phyloP scores from a whole-genome alignment of 2,329 filamentous ascomycete genomes.

The Sclerotinia subarctica region DNA sequence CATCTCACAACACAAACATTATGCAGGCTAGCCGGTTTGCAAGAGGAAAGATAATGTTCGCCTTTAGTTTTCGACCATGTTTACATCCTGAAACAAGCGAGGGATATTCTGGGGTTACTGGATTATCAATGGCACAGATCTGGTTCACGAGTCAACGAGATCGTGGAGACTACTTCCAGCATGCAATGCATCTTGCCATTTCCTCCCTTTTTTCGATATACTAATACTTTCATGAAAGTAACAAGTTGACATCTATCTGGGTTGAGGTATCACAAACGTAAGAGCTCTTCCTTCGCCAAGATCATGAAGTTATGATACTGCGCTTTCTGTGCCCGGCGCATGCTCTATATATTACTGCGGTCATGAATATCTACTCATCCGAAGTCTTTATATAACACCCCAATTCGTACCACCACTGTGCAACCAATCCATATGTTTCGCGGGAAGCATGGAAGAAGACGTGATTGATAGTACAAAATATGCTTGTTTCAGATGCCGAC shows the following conservation, averaged over 20 bases:
- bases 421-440: background rate
- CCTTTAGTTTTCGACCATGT: conserved; percentile 9
- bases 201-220: background rate
- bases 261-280: background rate
- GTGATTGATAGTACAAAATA: background rate
- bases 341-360: background rate
- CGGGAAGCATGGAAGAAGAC: conserved; percentile 7
- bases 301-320: background rate
- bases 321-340: no score
- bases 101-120: background rate
- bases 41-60: background rate
- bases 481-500: conserved; percentile 20
- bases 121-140: background rate
- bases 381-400: background rate
- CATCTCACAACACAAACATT: background rate
- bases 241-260: background rate
- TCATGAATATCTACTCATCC: background rate
- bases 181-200: background rate
- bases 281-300: conserved; percentile 2
- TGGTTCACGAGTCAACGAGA: conserved; percentile 16
- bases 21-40: background rate
- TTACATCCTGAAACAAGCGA: conserved; percentile 17
- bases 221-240: no score
- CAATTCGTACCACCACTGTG: background rate
- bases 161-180: background rate